A percentile compares a stretch with the other conserved stretches of the same genome.
phyloP scores from a whole-genome alignment of 2,329 filamentous ascomycete genomes.

The Cryphonectria radicalis region DNA sequence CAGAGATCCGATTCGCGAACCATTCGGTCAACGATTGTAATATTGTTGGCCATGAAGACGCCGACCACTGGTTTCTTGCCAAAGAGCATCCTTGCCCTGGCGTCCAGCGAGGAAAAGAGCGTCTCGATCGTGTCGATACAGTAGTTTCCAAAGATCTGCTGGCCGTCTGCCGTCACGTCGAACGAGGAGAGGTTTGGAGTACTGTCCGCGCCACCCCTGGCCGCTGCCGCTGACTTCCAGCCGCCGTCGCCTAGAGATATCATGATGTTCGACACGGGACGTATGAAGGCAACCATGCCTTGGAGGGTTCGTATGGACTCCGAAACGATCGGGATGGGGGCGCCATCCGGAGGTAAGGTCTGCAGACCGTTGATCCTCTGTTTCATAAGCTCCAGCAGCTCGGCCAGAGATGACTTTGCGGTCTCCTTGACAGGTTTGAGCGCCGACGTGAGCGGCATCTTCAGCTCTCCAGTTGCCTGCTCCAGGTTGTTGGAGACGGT shows the following conservation, averaged over 20 bases:
- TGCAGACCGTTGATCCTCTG: conserved; percentile 69
- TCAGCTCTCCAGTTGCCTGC: conserved; percentile 81
- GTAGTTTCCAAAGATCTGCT: conserved; percentile 87
- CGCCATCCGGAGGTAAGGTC: conserved; percentile 76
- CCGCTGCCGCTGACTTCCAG: conserved; percentile 67
- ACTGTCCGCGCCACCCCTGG: conserved; percentile 63
- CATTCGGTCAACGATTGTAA: conserved; percentile 82
- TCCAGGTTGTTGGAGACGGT: conserved; percentile 80
- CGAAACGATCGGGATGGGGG: conserved; percentile 74
- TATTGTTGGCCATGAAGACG: conserved; percentile 88
- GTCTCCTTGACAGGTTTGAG: conserved; percentile 91
- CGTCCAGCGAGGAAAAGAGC: conserved; percentile 74
- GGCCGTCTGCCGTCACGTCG: conserved; percentile 86
- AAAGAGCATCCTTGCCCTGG: conserved; percentile 72
- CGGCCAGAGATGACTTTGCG: conserved; percentile 81
- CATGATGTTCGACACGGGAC: conserved; percentile 86
- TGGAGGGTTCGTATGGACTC: conserved; percentile 88
- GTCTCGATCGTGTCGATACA: conserved; percentile 86
- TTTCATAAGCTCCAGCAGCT: conserved; percentile 82
- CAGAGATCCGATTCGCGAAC: conserved; percentile 81
- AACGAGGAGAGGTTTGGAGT: conserved; percentile 76
- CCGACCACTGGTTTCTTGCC: conserved; percentile 80
- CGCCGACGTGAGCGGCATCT: conserved; percentile 79
- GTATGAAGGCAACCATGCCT: conserved; percentile 83
- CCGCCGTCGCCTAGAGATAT: conserved; percentile 91